Evolutionary conservation across 768 basidiomycete genomes (phyloP), one percentile per base, ranked within the genome.

Genomic region (Pleurotus tuber-regium): DNA sequence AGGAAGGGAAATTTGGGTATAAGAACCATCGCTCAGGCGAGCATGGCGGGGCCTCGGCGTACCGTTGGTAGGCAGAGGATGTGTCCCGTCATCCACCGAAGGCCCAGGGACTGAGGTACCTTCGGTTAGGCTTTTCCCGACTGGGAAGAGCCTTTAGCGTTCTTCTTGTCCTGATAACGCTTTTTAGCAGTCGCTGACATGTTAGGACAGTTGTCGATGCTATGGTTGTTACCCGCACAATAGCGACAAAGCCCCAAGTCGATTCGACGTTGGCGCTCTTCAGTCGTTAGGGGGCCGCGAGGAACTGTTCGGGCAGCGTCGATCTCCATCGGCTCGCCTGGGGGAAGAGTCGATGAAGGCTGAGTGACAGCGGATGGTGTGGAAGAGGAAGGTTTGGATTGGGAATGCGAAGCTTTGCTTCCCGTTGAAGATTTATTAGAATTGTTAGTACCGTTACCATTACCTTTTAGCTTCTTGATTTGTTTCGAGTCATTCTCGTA

Each of bases 181-280:
- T 39, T 55, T 51, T 56, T 54, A 53, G 41, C 63, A 56, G 26
- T 50, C 60, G 57, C 71, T 73, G 33, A 63, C 55, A 2, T 56
- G 24, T 46, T 46, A 30, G 29, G 61, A 60, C 1, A 43, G 36
- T 51, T 74, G 71, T 10, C 61, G 55, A 14, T 62, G 59, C 38
- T 59, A 19, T 46, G 44, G 9, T 46, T 46, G n/a, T 12, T 29
- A 11, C 24, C 43, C 3, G 68, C 67, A 42, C 72, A 75, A 49
- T 72, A 73, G 16, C 65, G 47, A 56, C 71, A 74, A 2, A 74
- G 61, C 16, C 59, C 56, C 0, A 65, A 40, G 8, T 58, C 55
- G 14, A 47, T 30, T 25, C 62, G 63, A n/a, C 54, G 54, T 12
- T 65, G 55, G 0, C 52, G 36, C 54, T 70, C 69, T 3, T 58